Evolutionary conservation across 1,284 basidiomycete genomes (phyloP), one percentile per base, ranked within the genome.

Genomic region (Rhodotorula sp.): DNA sequence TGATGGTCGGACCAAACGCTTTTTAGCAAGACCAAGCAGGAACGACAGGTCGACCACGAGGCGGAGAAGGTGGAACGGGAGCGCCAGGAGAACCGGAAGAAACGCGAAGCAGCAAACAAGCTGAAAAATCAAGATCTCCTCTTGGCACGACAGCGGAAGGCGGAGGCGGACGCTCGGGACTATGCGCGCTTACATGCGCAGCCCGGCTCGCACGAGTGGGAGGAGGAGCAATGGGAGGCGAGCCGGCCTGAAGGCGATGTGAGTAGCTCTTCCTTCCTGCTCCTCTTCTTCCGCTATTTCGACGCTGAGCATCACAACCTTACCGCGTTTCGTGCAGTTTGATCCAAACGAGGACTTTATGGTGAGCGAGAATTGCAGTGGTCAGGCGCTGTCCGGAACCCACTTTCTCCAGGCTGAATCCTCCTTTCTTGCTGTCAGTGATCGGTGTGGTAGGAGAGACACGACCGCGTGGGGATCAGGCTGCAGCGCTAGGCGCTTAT

Each of bases 111-210:
- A 3, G 91, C 90, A 1, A 81, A 80, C 60, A 82, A 79, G 73
- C 76, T 91, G 89, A 87, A 86, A 81, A 90, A 90, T 78, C 86
- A 86, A 51, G 89, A 91, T 55, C 79, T 83, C 3, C 89, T 90
- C 73, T 82, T 90, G 6, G 86, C 86, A 1, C 85, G 85, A 66
- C 81, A 84, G 30, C 82, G 90, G 63, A 89, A 89, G 78, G 89
- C 86, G 15, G 90, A 91, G 75, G 91, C 91, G 76, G 87, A 86
- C 6, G 88, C 69, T 8, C 30, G 60, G 8, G 58, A 55, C 37
- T 71, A 71, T 30, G 45, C 26, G 7, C 60, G 60, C 12, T 12
- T 71, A 44, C 62, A 67, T n/a, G 37, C 30, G 0, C 37, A 33
- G 45, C 29, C 48, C 89, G 17, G 83, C 87, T 33, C 70, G 15